phyloP scores from a whole-genome alignment of 2,329 filamentous ascomycete genomes.

The Fusarium nelsonii region DNA sequence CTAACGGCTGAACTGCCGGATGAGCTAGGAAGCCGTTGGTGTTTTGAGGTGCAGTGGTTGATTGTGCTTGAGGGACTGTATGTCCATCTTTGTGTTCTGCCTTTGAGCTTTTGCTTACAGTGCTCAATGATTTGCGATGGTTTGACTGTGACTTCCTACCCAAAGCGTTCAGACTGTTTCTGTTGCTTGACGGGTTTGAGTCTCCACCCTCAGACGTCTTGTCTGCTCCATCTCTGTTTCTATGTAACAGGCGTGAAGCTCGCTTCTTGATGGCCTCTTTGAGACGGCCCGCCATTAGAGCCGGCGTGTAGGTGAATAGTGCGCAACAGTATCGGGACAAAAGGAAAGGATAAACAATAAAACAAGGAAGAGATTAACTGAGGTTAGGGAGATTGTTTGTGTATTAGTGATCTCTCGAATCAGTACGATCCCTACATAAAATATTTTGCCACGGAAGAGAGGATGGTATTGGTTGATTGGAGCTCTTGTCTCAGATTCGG shows the following conservation, averaged over 20 bases:
- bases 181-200: constrained; percentile 2
- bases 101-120: constrained; percentile 20
- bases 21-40: constrained; percentile 21
- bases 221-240: neutral
- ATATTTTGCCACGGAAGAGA: neutral
- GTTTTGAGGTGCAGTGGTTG: neutral
- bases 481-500: neutral
- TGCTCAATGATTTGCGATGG: constrained; percentile 29
- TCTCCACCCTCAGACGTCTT: neutral
- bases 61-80: neutral
- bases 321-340: neutral
- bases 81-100: neutral
- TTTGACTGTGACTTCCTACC: constrained; percentile 1
- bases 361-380: neutral
- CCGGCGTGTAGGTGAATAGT: neutral
- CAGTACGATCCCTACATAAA: neutral
- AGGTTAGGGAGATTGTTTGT: neutral
- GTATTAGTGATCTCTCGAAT: constrained; percentile 17
- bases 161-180: constrained; percentile 1
- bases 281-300: constrained; percentile 33
- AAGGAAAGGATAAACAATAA: neutral
- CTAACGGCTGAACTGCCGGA: constrained; percentile 34
- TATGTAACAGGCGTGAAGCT: constrained; percentile 33
- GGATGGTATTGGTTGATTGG: neutral
- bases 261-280: constrained; percentile 39